Evolutionary conservation across 1,284 basidiomycete genomes (phyloP), one percentile per base, ranked within the genome.

Genomic region (Bjerkandera adusta): DNA sequence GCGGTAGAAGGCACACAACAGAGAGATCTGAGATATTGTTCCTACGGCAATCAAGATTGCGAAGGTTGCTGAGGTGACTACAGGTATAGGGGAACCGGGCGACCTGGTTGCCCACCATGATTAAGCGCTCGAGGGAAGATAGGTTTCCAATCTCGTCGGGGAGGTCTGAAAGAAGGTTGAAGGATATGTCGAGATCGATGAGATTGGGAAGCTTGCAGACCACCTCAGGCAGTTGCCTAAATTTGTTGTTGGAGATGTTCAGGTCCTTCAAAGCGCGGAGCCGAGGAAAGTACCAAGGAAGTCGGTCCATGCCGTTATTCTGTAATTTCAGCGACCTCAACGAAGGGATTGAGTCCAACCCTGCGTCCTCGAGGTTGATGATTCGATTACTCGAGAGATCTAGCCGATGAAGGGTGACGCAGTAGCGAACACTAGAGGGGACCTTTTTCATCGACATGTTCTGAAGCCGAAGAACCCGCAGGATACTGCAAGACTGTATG

Each of bases 231-330:
- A 99, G 77, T n/a, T 64, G 67, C 35, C 82, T 81, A 64, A 98
- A 94, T 62, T 93, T 92, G 73, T 99, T 99, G 71, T 98, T 99
- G 40, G 93, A 97, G 53, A 99, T 89, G 69, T 98, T 97, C 58
- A 99, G 77, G 38, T 83, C 83, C 45, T 81, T 81, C 43, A 98
- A 78, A 39, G 76, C 68, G 30, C 76, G 73, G 56, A 99, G 73
- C 15, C 84, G 76, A 3, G 85, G 78, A 57, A 98, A 95, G 62
- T 92, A 91, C 66, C 80, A 81, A 0, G 97, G 95, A 2, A 99
- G 77, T 48, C 79, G 83, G 52, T 90, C 86, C 58, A 99, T 79
- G 26, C 93, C 83, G 65, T 99, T 99, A 69, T 98, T 98, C 67
- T 96, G 91, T 41, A 92, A 76, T 57, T 84, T 85, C 53, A 99